phyloP scores from a whole-genome alignment of 129 eudicot species.

The Smallanthus sonchifolius region DNA sequence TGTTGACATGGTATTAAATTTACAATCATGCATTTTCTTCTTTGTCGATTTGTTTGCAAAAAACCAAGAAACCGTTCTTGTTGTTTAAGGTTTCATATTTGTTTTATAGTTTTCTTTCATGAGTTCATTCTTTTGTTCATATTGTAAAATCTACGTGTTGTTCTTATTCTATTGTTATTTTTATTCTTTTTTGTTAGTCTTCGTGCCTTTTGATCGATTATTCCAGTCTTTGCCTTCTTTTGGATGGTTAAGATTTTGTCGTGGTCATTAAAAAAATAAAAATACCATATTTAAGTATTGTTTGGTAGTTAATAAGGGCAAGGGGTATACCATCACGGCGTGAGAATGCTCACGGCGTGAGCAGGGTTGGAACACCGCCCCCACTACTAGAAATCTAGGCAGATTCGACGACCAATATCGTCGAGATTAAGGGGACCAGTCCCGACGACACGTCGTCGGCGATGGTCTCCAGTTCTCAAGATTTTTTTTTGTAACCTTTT shows the following conservation, averaged over 20 bases:
- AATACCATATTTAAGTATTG: not conserved
- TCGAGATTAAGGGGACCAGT: too few species aligned
- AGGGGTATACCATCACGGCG: too few species aligned
- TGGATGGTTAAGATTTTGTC: slow-evolving; percentile 4
- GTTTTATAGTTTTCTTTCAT: not conserved
- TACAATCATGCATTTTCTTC: slow-evolving; percentile 6
- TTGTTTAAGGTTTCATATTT: slow-evolving; percentile 22
- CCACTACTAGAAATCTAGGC: too few species aligned
- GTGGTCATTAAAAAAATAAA: not conserved
- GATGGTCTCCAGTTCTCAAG: too few species aligned
- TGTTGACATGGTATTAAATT: slow-evolving; percentile 23
- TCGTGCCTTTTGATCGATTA: not conserved
- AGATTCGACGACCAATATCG: too few species aligned
- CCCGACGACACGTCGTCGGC: too few species aligned
- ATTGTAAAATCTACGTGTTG: slow-evolving; percentile 1
- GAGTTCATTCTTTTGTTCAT: slow-evolving; percentile 28
- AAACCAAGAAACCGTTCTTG: slow-evolving; percentile 13
- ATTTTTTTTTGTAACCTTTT: too few species aligned
- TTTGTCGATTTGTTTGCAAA: slow-evolving; percentile 11
- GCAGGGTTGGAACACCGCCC: too few species aligned
- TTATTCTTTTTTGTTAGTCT: not conserved
- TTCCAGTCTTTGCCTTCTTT: not conserved
- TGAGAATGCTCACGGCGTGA: too few species aligned
- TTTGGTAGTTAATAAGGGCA: not conserved
- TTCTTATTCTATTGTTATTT: not conserved